phyloP scores from a whole-genome alignment of 2,329 filamentous ascomycete species.

The Fonsecaea multimorphosa region DNA sequence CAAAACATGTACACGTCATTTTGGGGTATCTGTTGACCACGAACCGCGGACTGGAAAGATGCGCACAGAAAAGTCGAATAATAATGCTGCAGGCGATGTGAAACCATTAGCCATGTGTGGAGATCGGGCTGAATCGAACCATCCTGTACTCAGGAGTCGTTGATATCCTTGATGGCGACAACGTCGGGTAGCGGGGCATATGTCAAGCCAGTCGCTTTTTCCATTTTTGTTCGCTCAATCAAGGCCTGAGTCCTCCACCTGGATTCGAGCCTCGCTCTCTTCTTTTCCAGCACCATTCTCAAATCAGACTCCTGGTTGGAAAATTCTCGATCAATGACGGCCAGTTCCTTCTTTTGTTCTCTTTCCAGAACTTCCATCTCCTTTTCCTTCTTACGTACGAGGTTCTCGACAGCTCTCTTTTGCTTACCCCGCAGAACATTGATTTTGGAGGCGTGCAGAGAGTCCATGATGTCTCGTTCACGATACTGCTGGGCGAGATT shows the following conservation, averaged over 20 bases:
- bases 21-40: slow-evolving; percentile 11
- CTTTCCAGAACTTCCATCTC: slow-evolving; percentile 47
- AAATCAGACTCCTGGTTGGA: slow-evolving; percentile 42
- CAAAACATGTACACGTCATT: slow-evolving; percentile 6
- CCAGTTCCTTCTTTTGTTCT: slow-evolving; percentile 44
- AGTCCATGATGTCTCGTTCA: slow-evolving; percentile 51
- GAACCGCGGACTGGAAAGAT: not conserved
- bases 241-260: slow-evolving; percentile 53
- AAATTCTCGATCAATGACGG: slow-evolving; percentile 43
- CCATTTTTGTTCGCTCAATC: slow-evolving; percentile 49
- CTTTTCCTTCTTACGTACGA: slow-evolving; percentile 48
- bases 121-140: not conserved
- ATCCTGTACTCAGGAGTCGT: not conserved
- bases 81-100: not conserved
- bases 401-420: slow-evolving; percentile 49
- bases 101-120: not conserved
- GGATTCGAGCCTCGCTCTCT: slow-evolving; percentile 45
- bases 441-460: slow-evolving; percentile 52
- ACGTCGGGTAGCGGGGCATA: slow-evolving; percentile 49
- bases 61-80: not conserved
- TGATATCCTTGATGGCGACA: slow-evolving; percentile 23
- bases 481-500: slow-evolving; percentile 54
- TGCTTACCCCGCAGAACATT: slow-evolving; percentile 56
- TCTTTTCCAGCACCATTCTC: slow-evolving; percentile 44
- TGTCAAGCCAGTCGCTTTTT: slow-evolving; percentile 44